Conservation (phyloP, 768 basidiomycete species). For the Pholiota conissans region DNA sequence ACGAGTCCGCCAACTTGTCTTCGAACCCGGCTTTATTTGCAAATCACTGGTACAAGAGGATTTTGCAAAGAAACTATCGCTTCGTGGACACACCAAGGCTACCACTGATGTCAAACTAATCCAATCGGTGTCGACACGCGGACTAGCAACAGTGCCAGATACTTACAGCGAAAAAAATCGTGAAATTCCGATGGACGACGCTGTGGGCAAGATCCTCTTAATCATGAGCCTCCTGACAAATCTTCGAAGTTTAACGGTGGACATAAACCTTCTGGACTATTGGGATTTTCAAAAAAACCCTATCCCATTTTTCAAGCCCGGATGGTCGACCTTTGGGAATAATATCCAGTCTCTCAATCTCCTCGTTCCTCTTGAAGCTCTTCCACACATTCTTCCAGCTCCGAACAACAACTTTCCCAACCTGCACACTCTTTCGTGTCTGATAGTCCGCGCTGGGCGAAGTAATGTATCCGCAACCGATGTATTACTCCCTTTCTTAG, state of each 20-base stretch:
- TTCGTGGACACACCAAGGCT: background rate
- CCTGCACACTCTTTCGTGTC: background rate
- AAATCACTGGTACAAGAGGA: background rate
- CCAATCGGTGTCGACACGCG: no score
- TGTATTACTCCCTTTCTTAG: constrained; percentile 1
- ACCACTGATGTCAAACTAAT: background rate
- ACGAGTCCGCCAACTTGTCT: constrained; percentile 11
- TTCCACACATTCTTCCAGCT: background rate
- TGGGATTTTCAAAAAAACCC: background rate
- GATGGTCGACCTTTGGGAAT: background rate
- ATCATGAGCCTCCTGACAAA: no score
- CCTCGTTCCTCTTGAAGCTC: background rate
- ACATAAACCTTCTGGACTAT: constrained; percentile 1
- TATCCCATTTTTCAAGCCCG: constrained; percentile 3
- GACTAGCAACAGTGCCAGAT: no score
- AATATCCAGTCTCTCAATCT: constrained; percentile 1
- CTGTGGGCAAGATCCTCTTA: no score
- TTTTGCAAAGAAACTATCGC: background rate
- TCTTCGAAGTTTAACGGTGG: constrained; percentile 5
- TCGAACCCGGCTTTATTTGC: constrained; percentile 14
- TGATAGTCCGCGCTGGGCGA: background rate
- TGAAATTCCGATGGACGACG: no score
- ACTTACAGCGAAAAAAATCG: no score
- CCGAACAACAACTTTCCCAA: background rate
- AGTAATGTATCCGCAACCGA: background rate